A percentile compares a stretch with the other conserved stretches of the same genome.
Conservation (phyloP, 106 monocot genomes). For the Posidonia australis region DNA sequence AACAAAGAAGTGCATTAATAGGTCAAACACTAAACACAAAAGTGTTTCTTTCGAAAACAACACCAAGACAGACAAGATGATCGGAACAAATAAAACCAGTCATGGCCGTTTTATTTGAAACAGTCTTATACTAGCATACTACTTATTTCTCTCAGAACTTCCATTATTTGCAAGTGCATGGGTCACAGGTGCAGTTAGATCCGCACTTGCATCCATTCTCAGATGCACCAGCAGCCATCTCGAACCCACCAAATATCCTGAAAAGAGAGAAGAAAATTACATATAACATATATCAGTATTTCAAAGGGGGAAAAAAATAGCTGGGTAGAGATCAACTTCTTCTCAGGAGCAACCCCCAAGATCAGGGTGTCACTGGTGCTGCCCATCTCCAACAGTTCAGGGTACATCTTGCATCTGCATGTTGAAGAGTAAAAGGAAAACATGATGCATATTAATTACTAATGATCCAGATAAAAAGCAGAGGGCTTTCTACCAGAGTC, state of each 20-base stretch:
- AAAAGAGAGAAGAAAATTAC: background rate
- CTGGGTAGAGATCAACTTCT: slow-evolving; percentile 20
- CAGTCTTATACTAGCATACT: too few species aligned
- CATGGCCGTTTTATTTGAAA: too few species aligned
- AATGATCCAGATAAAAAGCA: background rate
- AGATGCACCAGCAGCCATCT: background rate
- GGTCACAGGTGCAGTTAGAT: slow-evolving; percentile 13
- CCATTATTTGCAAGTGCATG: slow-evolving; percentile 23
- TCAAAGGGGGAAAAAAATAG: background rate
- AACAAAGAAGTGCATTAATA: too few species aligned
- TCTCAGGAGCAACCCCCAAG: slow-evolving; percentile 60
- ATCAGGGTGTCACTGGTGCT: slow-evolving; percentile 34
- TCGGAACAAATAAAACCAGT: too few species aligned
- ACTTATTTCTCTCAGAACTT: too few species aligned
- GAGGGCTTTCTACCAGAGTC: background rate
- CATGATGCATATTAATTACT: background rate
- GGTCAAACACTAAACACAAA: too few species aligned
- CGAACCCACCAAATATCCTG: slow-evolving; percentile 18
- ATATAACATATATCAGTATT: too few species aligned
- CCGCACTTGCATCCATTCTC: slow-evolving; percentile 23
- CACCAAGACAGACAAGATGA: too few species aligned
- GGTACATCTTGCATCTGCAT: slow-evolving; percentile 55
- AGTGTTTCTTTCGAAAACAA: too few species aligned
- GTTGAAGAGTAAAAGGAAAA: background rate
- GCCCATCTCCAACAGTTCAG: slow-evolving; percentile 39